Evolutionary conservation across 371 early-diverging fungal species (phyloP).

Genomic region (Syncephalis fuscata): DNA sequence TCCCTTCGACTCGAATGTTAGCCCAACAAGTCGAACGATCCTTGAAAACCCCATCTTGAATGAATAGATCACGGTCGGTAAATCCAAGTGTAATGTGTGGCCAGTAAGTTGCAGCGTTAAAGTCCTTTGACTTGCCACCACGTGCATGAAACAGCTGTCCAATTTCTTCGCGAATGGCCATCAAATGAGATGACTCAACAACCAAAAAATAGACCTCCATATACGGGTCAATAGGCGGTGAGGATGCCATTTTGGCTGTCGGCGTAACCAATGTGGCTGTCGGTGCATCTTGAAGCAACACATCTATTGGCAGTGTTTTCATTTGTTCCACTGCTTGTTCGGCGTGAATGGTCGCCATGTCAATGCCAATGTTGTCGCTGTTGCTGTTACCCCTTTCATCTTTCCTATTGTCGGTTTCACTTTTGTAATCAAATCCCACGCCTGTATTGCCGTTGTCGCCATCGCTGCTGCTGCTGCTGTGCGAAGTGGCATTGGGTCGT

Average conservation of each 20-base stretch:
- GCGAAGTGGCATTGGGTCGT: constrained; percentile 5
- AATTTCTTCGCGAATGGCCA: constrained; percentile 26
- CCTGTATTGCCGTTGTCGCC: no score
- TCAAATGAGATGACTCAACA: constrained; percentile 15
- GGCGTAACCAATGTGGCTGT: constrained; percentile 10
- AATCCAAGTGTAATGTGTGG: constrained; percentile 64
- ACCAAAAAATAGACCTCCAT: constrained; percentile 23
- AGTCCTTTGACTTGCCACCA: constrained; percentile 39
- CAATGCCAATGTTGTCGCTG: no score
- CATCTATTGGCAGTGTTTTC: no score
- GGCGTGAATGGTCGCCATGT: no score
- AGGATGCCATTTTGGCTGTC: constrained; percentile 3
- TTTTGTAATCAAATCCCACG: no score
- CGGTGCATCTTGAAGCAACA: constrained; percentile 9
- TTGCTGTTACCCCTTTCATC: not conserved
- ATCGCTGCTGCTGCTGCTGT: no score
- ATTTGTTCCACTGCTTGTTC: no score
- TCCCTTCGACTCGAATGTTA: constrained; percentile 6
- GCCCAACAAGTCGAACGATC: constrained; percentile 49
- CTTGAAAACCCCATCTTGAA: constrained; percentile 55
- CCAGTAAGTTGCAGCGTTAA: constrained; percentile 37
- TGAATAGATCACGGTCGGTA: constrained; percentile 39
- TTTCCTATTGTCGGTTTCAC: not conserved
- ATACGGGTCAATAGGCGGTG: not conserved
- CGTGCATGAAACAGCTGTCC: constrained; percentile 23